A percentile compares a stretch with the other conserved stretches of the same genome.
These are phyloP conservation scores for Curvularia verruculosa DNA, from an alignment of 2,329 filamentous ascomycete species.

Conservation along the genomic window DNA sequence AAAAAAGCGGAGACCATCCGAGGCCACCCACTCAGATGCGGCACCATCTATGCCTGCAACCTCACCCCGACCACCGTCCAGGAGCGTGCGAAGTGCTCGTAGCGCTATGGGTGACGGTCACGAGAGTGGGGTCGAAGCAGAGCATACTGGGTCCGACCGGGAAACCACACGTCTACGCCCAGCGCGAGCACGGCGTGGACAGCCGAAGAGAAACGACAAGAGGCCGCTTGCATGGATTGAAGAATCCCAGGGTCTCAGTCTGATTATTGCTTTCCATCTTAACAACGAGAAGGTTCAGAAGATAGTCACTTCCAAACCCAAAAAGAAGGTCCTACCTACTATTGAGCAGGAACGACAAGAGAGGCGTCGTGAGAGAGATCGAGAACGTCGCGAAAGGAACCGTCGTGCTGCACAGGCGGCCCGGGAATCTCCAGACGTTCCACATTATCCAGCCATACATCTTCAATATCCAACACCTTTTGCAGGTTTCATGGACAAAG, in stretches of 20 bases:
- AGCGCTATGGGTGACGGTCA: conserved; percentile 38
- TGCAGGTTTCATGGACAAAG: conserved; percentile 87
- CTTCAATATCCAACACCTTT: conserved; percentile 77
- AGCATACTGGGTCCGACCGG: conserved; percentile 38
- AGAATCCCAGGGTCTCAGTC: conserved; percentile 38
- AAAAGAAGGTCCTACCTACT: conserved; percentile 50
- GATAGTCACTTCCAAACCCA: conserved; percentile 65
- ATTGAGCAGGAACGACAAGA: conserved; percentile 41
- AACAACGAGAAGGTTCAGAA: conserved; percentile 64
- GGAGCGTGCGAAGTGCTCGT: conserved; percentile 28
- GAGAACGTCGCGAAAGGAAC: conserved; percentile 53
- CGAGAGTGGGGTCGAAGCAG: conserved; percentile 38
- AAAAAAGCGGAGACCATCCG: conserved; percentile 52
- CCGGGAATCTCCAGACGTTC: conserved; percentile 50
- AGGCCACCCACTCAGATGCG: conserved; percentile 41
- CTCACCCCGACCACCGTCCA: conserved; percentile 38
- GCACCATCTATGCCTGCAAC: conserved; percentile 36
- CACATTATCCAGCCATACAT: conserved; percentile 66
- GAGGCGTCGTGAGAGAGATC: conserved; percentile 42
- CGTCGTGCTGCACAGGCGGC: conserved; percentile 53
- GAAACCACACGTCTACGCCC: conserved; percentile 40
- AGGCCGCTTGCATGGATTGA: conserved; percentile 47
- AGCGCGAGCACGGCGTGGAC: conserved; percentile 40
- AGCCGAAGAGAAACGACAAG: conserved; percentile 44
- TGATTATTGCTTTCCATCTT: conserved; percentile 45